Base-by-base conservation (phyloP, 371 early-diverging fungal species). In the Mortierella sp. region DNA sequence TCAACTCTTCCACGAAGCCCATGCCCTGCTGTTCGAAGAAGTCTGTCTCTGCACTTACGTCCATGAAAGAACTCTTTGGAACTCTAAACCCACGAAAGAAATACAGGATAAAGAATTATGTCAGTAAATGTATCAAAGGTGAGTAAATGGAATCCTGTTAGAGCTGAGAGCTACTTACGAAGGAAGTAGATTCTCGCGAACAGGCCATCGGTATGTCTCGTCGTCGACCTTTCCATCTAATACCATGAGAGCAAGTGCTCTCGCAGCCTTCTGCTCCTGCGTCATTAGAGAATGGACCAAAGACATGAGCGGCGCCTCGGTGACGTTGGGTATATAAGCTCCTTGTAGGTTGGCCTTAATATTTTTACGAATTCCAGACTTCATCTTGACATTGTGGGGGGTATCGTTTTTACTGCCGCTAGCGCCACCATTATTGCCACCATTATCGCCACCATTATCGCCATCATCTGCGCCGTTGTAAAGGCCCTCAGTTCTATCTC, bases 191-290 rank as follows among this genome's bases (percentile, higher is more conserved):
- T 42, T 43, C 37, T 75, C 70, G 12, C 66, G 75, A 22, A 75
- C 65, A 55, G 75, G 75, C 75, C 75, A 75, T 5, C 75, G 63
- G 45, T 75, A 75, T 23, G 61, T 66, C 62, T 72, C 72, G 42
- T 65, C 65, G 22, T 60, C 55, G 29, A 12, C 15, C 19, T 45
- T n/a, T 7, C 66, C 66, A 8, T 72, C 66, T 22, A 72, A 23
- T 2, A 61, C 66, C 22, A 42, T 65, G 6, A 72, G 34, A 2
- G 72, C 61, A 43, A 72, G 58, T 34, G 55, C 28, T 57, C 61
- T 31, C 12, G 51, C 28, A 1, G 58, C 70, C 8, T 56, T 54
- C n/a, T 64, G 37, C 45, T 74, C 74, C 19, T 62, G 68, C 17
- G 37, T 28, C 58, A 68, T 10, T 28, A 74, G 26, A 6, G 64